Evolutionary conservation across 306 rosid genomes (phyloP).

Genomic region (Lablab purpureus): DNA sequence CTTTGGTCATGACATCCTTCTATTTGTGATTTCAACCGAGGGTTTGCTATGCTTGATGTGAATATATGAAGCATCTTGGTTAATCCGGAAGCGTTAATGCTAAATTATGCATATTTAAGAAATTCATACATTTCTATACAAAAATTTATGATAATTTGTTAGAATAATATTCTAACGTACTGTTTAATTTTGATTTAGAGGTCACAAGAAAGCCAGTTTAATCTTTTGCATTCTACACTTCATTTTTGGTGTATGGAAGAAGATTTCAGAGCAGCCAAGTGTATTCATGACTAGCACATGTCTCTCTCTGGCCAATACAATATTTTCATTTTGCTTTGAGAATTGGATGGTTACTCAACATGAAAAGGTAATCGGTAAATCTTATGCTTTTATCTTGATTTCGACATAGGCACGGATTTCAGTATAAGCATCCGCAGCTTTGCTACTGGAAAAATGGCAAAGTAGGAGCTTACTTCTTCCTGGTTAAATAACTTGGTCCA

Average conservation of each 20-base stretch:
- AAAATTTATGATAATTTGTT: constrained; percentile 23
- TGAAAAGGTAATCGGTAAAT: constrained; percentile 68
- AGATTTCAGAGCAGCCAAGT: constrained; percentile 65
- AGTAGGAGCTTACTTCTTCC: constrained; percentile 40
- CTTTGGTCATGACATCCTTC: constrained; percentile 36
- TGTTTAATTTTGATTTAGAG: constrained; percentile 59
- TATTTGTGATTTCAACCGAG: constrained; percentile 39
- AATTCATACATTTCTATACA: background rate
- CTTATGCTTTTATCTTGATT: constrained; percentile 41
- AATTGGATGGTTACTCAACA: constrained; percentile 90
- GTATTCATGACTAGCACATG: constrained; percentile 64
- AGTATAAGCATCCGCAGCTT: constrained; percentile 29
- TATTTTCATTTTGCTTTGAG: constrained; percentile 85
- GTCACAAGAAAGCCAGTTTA: constrained; percentile 79
- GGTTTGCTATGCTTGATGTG: constrained; percentile 28
- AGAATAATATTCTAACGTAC: constrained; percentile 44
- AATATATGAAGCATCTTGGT: constrained; percentile 33
- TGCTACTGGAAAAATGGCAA: constrained; percentile 30
- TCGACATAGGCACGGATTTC: constrained; percentile 4
- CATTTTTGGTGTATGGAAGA: constrained; percentile 77
- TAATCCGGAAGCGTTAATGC: constrained; percentile 30
- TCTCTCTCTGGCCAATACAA: constrained; percentile 72
- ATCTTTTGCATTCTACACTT: constrained; percentile 80
- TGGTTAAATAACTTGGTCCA: constrained; percentile 40
- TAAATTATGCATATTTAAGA: constrained; percentile 37